phyloP scores from a whole-genome alignment of 345 rosid species.

The Citrus trifoliata region DNA sequence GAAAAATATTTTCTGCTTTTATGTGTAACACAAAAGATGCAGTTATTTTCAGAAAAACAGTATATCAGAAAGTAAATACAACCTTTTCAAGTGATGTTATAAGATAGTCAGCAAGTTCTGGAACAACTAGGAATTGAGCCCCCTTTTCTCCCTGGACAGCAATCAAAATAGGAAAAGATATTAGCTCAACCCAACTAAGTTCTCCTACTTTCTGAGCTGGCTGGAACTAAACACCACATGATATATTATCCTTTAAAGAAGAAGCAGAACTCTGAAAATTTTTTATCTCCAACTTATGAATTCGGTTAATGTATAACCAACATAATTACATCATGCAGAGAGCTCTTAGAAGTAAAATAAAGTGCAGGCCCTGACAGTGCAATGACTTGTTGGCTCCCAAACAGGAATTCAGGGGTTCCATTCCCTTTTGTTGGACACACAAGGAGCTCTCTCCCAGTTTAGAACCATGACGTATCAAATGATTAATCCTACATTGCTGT shows the following conservation, averaged over 20 bases:
- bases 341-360: neutral
- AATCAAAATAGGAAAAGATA: slow-evolving; percentile 5
- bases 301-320: neutral
- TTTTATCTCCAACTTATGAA: neutral
- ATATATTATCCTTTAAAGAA: neutral
- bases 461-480: neutral
- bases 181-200: neutral
- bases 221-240: neutral
- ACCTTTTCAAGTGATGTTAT: slow-evolving; percentile 82
- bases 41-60: neutral
- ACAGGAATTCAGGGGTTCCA: neutral
- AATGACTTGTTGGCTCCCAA: neutral
- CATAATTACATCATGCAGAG: neutral
- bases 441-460: neutral
- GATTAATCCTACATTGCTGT: neutral
- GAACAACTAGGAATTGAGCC: slow-evolving; percentile 80
- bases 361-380: neutral
- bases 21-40: neutral
- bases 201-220: neutral
- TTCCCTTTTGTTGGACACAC: neutral
- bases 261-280: neutral
- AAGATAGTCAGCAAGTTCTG: slow-evolving; percentile 82
- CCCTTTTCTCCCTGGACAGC: slow-evolving; percentile 72
- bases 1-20: neutral
- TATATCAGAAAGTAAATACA: slow-evolving; percentile 1